These are phyloP conservation scores for Cryptosporidium viatorum DNA, from an alignment of 169 alveolate genomes.

Conservation along the genomic window DNA sequence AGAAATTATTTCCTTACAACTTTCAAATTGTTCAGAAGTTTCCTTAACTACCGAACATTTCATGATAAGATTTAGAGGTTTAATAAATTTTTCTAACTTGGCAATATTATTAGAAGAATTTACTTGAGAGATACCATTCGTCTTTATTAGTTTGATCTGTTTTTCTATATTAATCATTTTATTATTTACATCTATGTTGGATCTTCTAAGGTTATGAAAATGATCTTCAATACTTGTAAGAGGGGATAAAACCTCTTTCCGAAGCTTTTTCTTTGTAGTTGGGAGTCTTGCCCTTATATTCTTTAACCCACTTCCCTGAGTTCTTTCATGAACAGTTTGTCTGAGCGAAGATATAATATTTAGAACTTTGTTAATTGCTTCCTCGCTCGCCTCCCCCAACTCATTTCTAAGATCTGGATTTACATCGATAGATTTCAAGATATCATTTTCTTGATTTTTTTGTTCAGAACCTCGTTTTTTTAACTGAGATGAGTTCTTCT, in stretches of 20 bases:
- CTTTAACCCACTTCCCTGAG: constrained; percentile 36
- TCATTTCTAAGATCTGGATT: constrained; percentile 2
- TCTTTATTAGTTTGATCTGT: not conserved
- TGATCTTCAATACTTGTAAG: constrained; percentile 13
- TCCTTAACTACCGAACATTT: constrained; percentile 45
- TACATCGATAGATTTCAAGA: not conserved
- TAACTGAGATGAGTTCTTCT: not conserved
- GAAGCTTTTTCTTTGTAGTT: constrained; percentile 13
- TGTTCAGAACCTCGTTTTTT: not conserved
- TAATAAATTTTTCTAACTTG: constrained; percentile 22
- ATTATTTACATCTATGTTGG: constrained; percentile 7
- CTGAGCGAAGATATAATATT: constrained; percentile 26
- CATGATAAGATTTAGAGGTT: constrained; percentile 29
- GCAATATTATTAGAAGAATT: not conserved
- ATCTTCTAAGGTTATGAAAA: constrained; percentile 5
- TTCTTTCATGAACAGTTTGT: constrained; percentile 26
- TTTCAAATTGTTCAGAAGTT: constrained; percentile 20
- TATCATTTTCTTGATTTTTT: not conserved
- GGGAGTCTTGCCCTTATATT: constrained; percentile 53
- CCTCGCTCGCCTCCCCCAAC: constrained; percentile 1
- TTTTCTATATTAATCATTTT: constrained; percentile 39
- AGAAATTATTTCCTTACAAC: constrained; percentile 10
- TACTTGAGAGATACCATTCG: not conserved
- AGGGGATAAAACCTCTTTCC: constrained; percentile 31
- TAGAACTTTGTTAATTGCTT: not conserved